Evolutionary conservation across 306 rosid species (phyloP), one percentile per base, ranked within the genome.

Genomic region (Inga laurina): DNA sequence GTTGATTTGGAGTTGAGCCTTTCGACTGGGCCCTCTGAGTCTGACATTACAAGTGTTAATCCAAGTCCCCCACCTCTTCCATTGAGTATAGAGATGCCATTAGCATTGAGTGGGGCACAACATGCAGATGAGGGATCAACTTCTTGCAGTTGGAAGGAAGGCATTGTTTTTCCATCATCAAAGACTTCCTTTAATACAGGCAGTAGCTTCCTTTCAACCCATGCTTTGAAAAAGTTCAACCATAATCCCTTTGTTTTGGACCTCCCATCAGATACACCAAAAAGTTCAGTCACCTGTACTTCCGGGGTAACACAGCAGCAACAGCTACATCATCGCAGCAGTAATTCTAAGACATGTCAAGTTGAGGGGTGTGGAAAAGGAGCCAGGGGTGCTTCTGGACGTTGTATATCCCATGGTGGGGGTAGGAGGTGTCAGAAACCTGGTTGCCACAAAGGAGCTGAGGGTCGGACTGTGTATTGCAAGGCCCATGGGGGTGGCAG

Each of bases 401-500:
- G 90, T 70, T 92, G 97, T 79, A 92, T 92, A 49, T 92, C 97
- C 49, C 97, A 92, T 85, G 97, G 97, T 80, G 97, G 97, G 39
- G 97, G 97, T 78, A 88, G 97, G 62, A 88, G 97, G 84, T 92
- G 97, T 86, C 93, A 90, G 72, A 90, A 85, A 85, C 80, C 77
- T 74, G 97, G 94, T 19, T 92, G 97, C 83, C 90, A 86, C 84
- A 92, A 92, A 82, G 97, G 97, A 46, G 94, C 97, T 18, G 97
- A 92, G 85, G 97, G 97, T 67, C 89, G 97, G 49, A 92, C 97
- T 35, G 97, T 88, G 74, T 92, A 90, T 75, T 92, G 97, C 84
- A 92, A 92, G 88, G 97, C 94, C 79, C 97, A 92, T 69, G 97
- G 97, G 59, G 97, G 97, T 72, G 97, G 97, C 30, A 87, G 94